Percentiles rank a stretch among this genome's conserved stretches.
Evolutionary conservation across 768 basidiomycete genomes (phyloP).

Genomic region (Naganishia antarctica): DNA sequence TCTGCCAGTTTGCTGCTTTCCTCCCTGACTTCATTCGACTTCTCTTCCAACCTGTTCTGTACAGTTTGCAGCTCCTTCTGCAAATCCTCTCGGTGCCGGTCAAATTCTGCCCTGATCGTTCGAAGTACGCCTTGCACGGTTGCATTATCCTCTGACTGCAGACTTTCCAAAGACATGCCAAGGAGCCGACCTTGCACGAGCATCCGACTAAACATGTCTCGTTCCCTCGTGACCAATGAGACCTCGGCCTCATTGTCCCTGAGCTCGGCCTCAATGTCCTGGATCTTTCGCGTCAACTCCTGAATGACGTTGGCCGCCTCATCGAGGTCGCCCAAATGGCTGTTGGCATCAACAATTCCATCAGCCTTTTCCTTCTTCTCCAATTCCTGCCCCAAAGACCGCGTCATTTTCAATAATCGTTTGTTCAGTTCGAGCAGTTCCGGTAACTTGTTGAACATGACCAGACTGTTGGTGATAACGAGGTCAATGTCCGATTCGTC

Average conservation of each 20-base stretch:
- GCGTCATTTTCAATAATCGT: constrained; percentile 73
- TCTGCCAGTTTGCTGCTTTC: constrained; percentile 21
- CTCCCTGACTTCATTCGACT: constrained; percentile 10
- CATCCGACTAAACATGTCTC: constrained; percentile 76
- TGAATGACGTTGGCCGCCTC: constrained; percentile 86
- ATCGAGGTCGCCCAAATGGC: constrained; percentile 45
- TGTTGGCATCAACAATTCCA: constrained; percentile 27
- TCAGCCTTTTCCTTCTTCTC: constrained; percentile 65
- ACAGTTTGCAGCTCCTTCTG: background rate
- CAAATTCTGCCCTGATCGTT: constrained; percentile 23
- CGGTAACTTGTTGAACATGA: constrained; percentile 74
- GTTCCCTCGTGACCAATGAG: constrained; percentile 75
- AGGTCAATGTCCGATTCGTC: constrained; percentile 44
- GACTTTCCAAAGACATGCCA: constrained; percentile 11
- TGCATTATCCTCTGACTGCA: constrained; percentile 7
- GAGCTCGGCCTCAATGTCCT: constrained; percentile 61
- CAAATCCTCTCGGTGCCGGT: constrained; percentile 15
- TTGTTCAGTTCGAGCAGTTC: constrained; percentile 87
- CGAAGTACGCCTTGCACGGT: constrained; percentile 11
- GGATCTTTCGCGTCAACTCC: constrained; percentile 63
- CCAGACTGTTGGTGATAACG: constrained; percentile 81
- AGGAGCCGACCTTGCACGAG: constrained; percentile 48
- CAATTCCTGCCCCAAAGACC: constrained; percentile 76
- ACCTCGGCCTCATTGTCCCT: constrained; percentile 72
- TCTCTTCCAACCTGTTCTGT: constrained; percentile 14